Evolutionary conservation across 257 asterid genomes (phyloP), one percentile per base, ranked within the genome.

Genomic region (Solanum chmielewskii): DNA sequence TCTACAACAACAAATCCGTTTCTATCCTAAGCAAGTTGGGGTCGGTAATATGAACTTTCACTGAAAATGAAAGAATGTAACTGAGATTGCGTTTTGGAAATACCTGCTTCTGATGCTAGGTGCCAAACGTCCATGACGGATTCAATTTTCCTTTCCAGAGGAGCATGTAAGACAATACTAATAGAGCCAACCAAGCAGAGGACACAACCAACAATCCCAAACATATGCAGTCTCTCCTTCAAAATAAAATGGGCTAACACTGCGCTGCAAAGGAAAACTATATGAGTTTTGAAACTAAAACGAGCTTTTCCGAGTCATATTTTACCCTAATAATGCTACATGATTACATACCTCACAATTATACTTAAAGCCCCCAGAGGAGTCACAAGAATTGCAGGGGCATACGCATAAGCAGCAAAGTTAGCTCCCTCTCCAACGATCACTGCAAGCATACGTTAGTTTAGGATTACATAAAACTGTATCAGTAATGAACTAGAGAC

Each of bases 331-430:
- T 9, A 47, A 11, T 20, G 41, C 80, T 31, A 41, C 25, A 16
- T 8, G 47, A 56, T 77, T 62, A 12, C 42, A 44, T 83, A 87
- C 85, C 80, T 87, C 45, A 78, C 49, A 77, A 56, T 47, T 66
- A 86, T 88, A 29, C 82, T 83, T 41, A 31, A 33, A 56, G 97
- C 97, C 84, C 97, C 97, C 83, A 94, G 84, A 21, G 97, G 97
- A 84, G 97, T 94, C 7, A 94, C 97, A 25, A 94, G 95, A 88
- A 93, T 89, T 18, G 97, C 97, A 7, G 96, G 96, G 86, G 97
- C 97, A 87, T 91, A 94, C 45, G 97, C 97, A 88, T 94, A 94
- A 83, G 97, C 97, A 21, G 93, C 94, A 88, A 94, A 94, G 77
- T 94, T 94, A 45, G 91, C 91, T 37, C 85, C 93, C 87, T 94